phyloP scores from a whole-genome alignment of 208 protist genomes.

The Trypanosoma melophagium region DNA sequence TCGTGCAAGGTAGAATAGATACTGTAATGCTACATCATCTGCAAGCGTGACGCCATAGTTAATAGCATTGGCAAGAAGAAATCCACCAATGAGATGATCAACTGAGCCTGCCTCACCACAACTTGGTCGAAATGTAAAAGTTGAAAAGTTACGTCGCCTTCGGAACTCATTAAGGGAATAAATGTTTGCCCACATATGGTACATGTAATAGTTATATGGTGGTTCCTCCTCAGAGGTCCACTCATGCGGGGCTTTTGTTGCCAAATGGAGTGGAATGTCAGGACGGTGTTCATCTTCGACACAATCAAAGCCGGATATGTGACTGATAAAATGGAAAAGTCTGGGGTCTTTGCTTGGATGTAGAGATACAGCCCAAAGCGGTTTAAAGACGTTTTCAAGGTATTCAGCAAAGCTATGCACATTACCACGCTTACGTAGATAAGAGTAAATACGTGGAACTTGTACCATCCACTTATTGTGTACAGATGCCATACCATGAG shows the following conservation, averaged over 20 bases:
- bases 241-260: slow-evolving; percentile 78
- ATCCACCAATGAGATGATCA: slow-evolving; percentile 94
- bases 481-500: slow-evolving; percentile 93
- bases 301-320: slow-evolving; percentile 97
- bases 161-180: slow-evolving; percentile 96
- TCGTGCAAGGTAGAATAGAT: slow-evolving; percentile 99
- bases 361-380: slow-evolving; percentile 97
- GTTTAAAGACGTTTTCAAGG: slow-evolving; percentile 97
- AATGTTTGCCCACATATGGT: slow-evolving; percentile 99
- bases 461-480: slow-evolving; percentile 98
- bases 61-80: slow-evolving; percentile 94
- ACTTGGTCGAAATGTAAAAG: slow-evolving; percentile 97
- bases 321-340: slow-evolving; percentile 96
- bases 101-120: slow-evolving; percentile 92
- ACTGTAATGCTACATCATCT: slow-evolving; percentile 93
- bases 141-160: slow-evolving; percentile 80
- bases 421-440: slow-evolving; percentile 74
- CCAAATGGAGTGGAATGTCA: slow-evolving; percentile 59
- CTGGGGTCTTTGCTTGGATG: slow-evolving; percentile 95
- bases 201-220: slow-evolving; percentile 98
- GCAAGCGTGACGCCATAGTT: slow-evolving; percentile 96
- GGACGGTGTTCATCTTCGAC: slow-evolving; percentile 96
- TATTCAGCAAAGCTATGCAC: slow-evolving; percentile 95
- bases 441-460: slow-evolving; percentile 94
- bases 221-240: slow-evolving; percentile 96